phyloP scores from a whole-genome alignment of 2,329 filamentous ascomycete genomes.

The Trichoderma sp. region DNA sequence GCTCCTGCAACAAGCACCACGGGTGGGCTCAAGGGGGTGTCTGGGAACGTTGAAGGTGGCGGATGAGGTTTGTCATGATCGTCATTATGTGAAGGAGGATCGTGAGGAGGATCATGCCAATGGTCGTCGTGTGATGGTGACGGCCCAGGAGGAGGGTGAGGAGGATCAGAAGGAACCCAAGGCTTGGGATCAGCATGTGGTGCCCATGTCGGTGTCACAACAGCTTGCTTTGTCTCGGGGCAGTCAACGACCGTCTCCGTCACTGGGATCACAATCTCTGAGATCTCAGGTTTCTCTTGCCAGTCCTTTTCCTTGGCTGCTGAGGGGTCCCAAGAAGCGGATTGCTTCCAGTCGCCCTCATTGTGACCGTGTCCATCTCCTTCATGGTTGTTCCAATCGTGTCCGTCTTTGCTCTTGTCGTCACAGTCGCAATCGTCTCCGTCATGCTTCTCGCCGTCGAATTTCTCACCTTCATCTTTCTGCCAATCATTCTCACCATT shows the following conservation, averaged over 20 bases:
- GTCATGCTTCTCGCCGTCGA: background rate
- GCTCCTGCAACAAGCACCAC: slow-evolving; percentile 7
- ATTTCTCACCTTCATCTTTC: background rate
- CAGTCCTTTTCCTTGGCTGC: background rate
- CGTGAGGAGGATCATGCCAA: background rate
- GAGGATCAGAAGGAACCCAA: background rate
- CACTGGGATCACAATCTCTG: background rate
- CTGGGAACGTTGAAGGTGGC: background rate
- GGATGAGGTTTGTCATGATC: background rate
- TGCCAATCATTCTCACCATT: background rate
- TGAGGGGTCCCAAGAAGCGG: background rate
- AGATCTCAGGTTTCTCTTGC: background rate
- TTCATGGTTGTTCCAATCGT: background rate
- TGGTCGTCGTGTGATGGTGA: background rate
- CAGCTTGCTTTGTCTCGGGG: background rate
- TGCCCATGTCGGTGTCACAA: background rate
- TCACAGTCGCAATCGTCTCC: background rate
- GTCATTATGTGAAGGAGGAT: background rate
- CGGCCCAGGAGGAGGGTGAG: background rate
- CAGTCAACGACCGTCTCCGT: slow-evolving; percentile 1
- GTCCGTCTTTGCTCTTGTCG: background rate
- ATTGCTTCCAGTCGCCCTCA: background rate
- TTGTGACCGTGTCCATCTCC: background rate
- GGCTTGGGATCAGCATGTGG: background rate
- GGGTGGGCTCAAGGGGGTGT: background rate